Base-by-base conservation (phyloP, 2,329 filamentous ascomycete genomes). In the Intubia oerlemansii region DNA sequence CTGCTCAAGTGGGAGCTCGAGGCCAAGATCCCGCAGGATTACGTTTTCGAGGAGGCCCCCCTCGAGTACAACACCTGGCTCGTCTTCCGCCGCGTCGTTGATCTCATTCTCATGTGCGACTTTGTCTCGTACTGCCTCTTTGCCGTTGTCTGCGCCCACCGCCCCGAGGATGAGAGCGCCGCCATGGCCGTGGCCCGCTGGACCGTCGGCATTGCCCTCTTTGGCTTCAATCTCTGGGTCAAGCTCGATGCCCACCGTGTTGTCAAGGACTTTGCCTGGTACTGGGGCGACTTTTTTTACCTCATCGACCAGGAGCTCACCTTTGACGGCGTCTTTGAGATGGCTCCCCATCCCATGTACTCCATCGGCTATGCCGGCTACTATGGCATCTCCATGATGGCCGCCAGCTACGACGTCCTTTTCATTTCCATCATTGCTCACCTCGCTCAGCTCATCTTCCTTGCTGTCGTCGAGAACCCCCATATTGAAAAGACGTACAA, bases 51-150 rank as follows among this genome's bases (percentile, higher is more conserved):
- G 42, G 66, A 78, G 41, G 85, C 85, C 1, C 88, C 88, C 11
- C 61, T 95, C 49, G 88, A 98, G 62, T 98, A 95, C 65, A 98
- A 98, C 56, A 92, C 88, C 24, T 98, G 88, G 88, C 66, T 98
- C 32, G 69, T 93, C 40, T 98, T 98, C 56, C 75, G 88, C 41
- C 74, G 88, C 42, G 67, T 95, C 18, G 88, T 95, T 46, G 88
- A 98, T 55, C 57, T 98, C 48, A 93, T 95, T 47, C 60, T 98
- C 45, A 92, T 98, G 82, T 93, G 84, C 60, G 88, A 98, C 56
- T 98, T 98, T 50, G 73, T 78, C 37, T 92, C 85, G 27, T 98
- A 95, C 60, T 88, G 80, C 51, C 68, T 93, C 33, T 98, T 95
- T 55, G 85, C 88, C 40, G 68, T 91, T 41, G 78, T 85, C 34